Evolutionary conservation across 2,329 filamentous ascomycete genomes (phyloP), one percentile per base, ranked within the genome.

Genomic region (Beauveria varroae): DNA sequence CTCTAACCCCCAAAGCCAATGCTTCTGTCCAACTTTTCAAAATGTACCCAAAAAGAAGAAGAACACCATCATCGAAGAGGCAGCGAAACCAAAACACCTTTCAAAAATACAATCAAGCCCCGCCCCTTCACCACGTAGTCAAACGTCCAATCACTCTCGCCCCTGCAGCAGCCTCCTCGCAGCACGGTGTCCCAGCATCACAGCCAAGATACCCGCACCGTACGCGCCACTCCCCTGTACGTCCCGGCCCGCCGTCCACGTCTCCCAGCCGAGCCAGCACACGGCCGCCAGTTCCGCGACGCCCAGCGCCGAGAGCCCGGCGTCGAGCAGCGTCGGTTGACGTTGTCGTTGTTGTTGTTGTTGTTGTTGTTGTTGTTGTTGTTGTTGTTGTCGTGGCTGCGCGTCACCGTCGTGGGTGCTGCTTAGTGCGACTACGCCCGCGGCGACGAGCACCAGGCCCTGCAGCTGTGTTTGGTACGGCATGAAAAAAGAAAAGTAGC

Each of bases 201-300:
- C 60, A 4, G 63, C 66, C 62, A 75, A 60, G 24, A 72, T 64
- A 3, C 64, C 70, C 1, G 67, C 50, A 8, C 73, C 73, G 37
- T 72, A 71, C 51, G 60, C 63, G 0, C 63, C 66, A 16, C 34
- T 37, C 12, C 14, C 34, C 14, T 37, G 12, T 10, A 69, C 65
- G 3, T 68, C 65, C 5, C 61, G 41, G 7, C 65, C 64, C 3
- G 64, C 65, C 43, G 65, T 67, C 68, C 71, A 75, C 9, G 69
- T 66, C 53, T 71, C 66, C 64, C 68, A 71, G 1, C 64, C 71
- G 5, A 73, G 65, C 71, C 72, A 74, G 62, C 72, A 75, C 1
- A 74, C 61, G 16, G 67, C 68, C 0, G 69, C 68, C 7, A 75
- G 60, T 62, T 75, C 73, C 0, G 66, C 56, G 0, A 73, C 70